These are phyloP conservation scores for Trametopsis cervina DNA, from an alignment of 768 basidiomycete genomes.

Conservation along the genomic window DNA sequence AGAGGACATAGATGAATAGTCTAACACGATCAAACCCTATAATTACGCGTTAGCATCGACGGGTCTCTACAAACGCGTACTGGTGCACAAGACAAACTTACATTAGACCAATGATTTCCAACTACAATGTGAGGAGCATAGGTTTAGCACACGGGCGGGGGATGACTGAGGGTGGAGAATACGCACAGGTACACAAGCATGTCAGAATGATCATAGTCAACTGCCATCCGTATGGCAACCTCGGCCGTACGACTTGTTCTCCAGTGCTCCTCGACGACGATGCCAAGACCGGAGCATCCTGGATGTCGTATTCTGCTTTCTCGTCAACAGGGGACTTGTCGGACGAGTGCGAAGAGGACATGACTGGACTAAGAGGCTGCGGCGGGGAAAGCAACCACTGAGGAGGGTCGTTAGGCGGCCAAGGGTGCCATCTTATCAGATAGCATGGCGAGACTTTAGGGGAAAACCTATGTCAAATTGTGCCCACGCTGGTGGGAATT, in stretches of 20 bases:
- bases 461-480: background rate
- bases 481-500: background rate
- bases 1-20: background rate
- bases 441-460: conserved; percentile 1
- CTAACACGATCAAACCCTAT: conserved; percentile 33
- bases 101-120: conserved; percentile 38
- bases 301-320: conserved; percentile 9
- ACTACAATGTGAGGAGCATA: conserved; percentile 18
- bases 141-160: background rate
- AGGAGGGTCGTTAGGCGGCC: background rate
- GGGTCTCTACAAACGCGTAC: background rate
- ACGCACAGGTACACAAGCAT: conserved; percentile 35
- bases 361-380: background rate
- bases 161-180: background rate
- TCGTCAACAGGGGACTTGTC: conserved; percentile 17
- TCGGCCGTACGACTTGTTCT: conserved; percentile 16
- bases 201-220: conserved; percentile 29
- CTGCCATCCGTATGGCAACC: conserved; percentile 30
- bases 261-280: conserved; percentile 6
- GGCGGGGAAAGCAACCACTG: conserved; percentile 7
- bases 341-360: conserved; percentile 10
- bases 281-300: background rate
- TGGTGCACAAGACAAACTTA: conserved; percentile 15
- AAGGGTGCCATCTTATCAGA: conserved; percentile 22
- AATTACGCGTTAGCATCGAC: background rate